Conservation (phyloP, 2,329 filamentous ascomycete genomes). For the Aulographum hederae region DNA sequence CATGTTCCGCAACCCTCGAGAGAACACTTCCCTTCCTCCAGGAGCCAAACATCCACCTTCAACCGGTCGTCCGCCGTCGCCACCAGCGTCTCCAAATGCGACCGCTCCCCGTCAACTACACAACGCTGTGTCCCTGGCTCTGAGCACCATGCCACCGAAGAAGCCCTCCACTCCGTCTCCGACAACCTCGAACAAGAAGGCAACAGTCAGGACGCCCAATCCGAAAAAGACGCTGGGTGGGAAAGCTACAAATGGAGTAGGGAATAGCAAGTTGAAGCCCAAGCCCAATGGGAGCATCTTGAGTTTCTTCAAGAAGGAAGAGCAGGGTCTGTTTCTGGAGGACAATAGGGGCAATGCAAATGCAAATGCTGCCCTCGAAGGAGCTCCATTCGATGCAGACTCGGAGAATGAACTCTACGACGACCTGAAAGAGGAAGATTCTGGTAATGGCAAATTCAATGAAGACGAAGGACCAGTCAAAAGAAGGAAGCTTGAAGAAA, state of each 20-base stretch:
- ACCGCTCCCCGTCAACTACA: conserved; percentile 1
- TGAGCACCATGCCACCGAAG: neutral
- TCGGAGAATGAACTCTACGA: conserved; percentile 8
- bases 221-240: conserved; percentile 1
- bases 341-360: conserved; percentile 9
- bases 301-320: conserved; percentile 35
- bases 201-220: neutral
- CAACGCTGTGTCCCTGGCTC: conserved; percentile 8
- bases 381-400: conserved; percentile 6
- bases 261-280: conserved; percentile 17
- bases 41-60: conserved; percentile 22
- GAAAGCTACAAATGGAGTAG: conserved; percentile 7
- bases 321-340: conserved; percentile 19
- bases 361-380: conserved; percentile 2
- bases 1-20: conserved; percentile 38
- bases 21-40: conserved; percentile 19
- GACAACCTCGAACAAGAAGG: conserved; percentile 1
- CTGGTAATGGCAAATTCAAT: conserved; percentile 26
- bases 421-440: conserved; percentile 6
- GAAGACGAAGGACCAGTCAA: conserved; percentile 24
- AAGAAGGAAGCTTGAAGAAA: conserved; percentile 21
- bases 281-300: conserved; percentile 32
- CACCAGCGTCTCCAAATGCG: conserved; percentile 15
- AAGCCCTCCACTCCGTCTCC: neutral
- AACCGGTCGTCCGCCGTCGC: conserved; percentile 33